phyloP scores from a whole-genome alignment of 306 rosid genomes.

The Casuarina glauca region DNA sequence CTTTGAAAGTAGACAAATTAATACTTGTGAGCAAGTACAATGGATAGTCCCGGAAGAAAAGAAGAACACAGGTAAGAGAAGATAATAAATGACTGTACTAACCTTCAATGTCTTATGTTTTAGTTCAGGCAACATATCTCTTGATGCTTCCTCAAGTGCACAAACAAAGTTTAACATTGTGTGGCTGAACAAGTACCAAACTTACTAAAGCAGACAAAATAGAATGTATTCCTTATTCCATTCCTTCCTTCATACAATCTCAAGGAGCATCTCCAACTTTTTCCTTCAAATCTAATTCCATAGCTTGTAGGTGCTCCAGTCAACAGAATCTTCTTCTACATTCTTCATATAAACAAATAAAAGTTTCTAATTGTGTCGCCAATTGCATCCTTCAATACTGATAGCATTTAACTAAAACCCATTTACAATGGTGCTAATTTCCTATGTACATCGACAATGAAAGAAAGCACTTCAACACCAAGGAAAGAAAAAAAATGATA shows the following conservation, averaged over 20 bases:
- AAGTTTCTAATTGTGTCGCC: conserved; percentile 37
- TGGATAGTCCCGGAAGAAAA: too few species aligned
- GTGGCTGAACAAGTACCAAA: conserved; percentile 87
- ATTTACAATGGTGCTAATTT: conserved; percentile 14
- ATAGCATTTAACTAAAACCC: conserved; percentile 27
- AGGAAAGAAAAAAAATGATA: conserved; percentile 27
- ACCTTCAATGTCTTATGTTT: too few species aligned
- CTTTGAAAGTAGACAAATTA: too few species aligned
- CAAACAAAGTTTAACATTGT: conserved; percentile 45
- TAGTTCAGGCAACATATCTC: too few species aligned
- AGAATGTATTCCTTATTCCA: conserved; percentile 75
- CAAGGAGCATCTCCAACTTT: conserved; percentile 53
- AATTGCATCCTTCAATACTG: conserved; percentile 32
- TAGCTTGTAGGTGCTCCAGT: conserved; percentile 51
- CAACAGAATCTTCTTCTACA: conserved; percentile 60
- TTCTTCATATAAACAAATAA: conserved; percentile 43
- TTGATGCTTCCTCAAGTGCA: conserved; percentile 26
- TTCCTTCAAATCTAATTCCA: conserved; percentile 30
- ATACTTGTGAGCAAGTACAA: too few species aligned
- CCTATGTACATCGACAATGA: conserved; percentile 26
- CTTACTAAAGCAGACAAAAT: conserved; percentile 86
- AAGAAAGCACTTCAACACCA: conserved; percentile 37
- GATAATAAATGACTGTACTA: too few species aligned
- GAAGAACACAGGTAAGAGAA: too few species aligned
- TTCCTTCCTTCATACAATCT: conserved; percentile 63